Conservation (phyloP, 176 grass and related monocot genomes). For the Elymus sibiricus region DNA sequence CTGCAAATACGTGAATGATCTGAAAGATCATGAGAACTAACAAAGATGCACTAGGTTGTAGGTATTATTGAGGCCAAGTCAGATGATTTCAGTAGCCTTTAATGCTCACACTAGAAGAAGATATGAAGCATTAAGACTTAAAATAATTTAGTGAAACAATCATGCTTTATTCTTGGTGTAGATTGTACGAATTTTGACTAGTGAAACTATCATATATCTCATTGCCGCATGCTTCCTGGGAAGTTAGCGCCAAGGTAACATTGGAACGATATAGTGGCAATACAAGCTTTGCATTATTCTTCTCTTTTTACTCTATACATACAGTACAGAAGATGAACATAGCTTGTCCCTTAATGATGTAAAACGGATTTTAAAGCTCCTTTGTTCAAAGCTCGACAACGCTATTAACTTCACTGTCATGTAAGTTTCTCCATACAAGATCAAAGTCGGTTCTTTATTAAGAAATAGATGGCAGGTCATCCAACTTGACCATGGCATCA, state of each 20-base stretch:
- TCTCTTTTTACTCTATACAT: neutral
- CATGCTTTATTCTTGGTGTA: neutral
- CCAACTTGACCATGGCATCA: neutral
- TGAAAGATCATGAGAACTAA: neutral
- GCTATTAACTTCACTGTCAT: neutral
- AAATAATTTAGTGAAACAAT: conserved; percentile 1
- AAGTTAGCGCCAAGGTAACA: neutral
- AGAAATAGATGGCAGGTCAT: neutral
- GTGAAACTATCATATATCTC: neutral
- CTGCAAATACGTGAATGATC: neutral
- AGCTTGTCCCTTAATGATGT: neutral
- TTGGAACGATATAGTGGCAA: neutral
- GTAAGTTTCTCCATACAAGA: neutral
- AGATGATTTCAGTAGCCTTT: neutral
- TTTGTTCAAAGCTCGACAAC: neutral
- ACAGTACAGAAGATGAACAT: neutral
- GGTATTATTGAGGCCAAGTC: neutral
- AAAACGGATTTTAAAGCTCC: neutral
- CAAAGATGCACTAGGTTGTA: neutral
- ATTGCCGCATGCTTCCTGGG: neutral
- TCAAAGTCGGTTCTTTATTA: neutral
- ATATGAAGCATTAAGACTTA: neutral
- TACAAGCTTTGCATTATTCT: neutral
- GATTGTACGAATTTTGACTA: neutral
- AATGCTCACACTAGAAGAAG: neutral